Evolutionary conservation across 2,329 filamentous ascomycete genomes (phyloP).

Genomic region (Drechslerella stenobrocha): DNA sequence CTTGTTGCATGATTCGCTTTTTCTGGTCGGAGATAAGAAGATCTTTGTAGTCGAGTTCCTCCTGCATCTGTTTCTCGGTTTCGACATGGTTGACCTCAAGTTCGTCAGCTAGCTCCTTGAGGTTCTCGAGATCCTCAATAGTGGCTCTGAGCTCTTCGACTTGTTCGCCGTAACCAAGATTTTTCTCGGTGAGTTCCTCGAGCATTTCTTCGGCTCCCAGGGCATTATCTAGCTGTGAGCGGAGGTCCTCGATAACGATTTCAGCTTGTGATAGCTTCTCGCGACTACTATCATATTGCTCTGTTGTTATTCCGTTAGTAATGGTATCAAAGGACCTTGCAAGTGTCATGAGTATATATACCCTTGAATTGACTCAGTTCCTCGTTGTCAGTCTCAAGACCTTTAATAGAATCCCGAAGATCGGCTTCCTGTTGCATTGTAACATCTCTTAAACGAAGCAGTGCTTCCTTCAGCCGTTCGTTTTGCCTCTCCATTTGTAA

Average conservation of each 20-base stretch:
- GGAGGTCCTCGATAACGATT: constrained; percentile 77
- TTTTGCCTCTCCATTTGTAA: constrained; percentile 89
- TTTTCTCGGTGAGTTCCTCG: constrained; percentile 84
- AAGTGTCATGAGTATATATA: neutral
- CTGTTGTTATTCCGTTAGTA: constrained; percentile 50
- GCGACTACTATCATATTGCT: constrained; percentile 70
- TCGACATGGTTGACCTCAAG: constrained; percentile 91
- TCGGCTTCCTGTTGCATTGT: constrained; percentile 83
- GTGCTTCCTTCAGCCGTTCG: constrained; percentile 79
- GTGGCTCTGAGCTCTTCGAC: constrained; percentile 79
- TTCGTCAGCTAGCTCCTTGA: constrained; percentile 93
- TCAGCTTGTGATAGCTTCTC: constrained; percentile 74
- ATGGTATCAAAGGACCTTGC: neutral
- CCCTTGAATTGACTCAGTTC: constrained; percentile 67
- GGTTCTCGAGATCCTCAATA: constrained; percentile 82
- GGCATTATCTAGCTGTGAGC: constrained; percentile 86
- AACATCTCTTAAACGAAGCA: constrained; percentile 81
- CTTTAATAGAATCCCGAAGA: constrained; percentile 72
- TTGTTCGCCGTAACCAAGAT: constrained; percentile 78
- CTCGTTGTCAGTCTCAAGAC: constrained; percentile 72
- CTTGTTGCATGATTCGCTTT: constrained; percentile 72
- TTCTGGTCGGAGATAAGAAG: constrained; percentile 79
- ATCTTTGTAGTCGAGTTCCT: constrained; percentile 88
- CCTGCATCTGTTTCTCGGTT: constrained; percentile 89
- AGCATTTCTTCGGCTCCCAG: constrained; percentile 91